phyloP scores from a whole-genome alignment of 805 yeast genomes.

The Saccharomycopsis fermentans region DNA sequence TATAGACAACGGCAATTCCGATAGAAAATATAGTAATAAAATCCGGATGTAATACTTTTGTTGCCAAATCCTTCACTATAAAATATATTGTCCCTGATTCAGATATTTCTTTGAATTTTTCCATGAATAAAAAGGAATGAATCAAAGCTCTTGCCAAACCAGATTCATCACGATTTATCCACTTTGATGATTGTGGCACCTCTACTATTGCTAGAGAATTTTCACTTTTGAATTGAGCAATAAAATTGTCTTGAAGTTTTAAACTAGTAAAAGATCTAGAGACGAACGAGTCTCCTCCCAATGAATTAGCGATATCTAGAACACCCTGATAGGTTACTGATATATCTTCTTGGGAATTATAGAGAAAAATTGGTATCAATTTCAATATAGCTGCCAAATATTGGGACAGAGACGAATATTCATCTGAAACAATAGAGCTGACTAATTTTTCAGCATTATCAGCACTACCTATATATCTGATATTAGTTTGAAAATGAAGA shows the following conservation, averaged over 20 bases:
- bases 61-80: not conserved
- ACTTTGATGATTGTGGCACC: not conserved
- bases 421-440: conserved; percentile 34
- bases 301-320: conserved; percentile 49
- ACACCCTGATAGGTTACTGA: conserved; percentile 80
- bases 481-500: conserved; percentile 51
- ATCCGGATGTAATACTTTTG: not conserved
- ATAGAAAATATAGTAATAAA: not conserved
- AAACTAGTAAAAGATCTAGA: conserved; percentile 35
- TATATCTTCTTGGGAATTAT: conserved; percentile 81
- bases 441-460: not conserved
- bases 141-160: not conserved
- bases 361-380: conserved; percentile 54
- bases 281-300: conserved; percentile 32
- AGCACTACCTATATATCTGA: conserved; percentile 20
- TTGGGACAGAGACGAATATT: conserved; percentile 48
- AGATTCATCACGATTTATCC: not conserved
- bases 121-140: not conserved
- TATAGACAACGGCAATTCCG: not conserved
- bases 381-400: conserved; percentile 52
- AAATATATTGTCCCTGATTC: not conserved
- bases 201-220: conserved; percentile 46
- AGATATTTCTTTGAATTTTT: not conserved
- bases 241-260: conserved; percentile 20
- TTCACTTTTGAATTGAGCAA: conserved; percentile 36